A percentile compares a stretch with the other conserved stretches of the same genome.
phyloP scores from a whole-genome alignment of 768 basidiomycete species.

The Pleurotus cornucopiae region DNA sequence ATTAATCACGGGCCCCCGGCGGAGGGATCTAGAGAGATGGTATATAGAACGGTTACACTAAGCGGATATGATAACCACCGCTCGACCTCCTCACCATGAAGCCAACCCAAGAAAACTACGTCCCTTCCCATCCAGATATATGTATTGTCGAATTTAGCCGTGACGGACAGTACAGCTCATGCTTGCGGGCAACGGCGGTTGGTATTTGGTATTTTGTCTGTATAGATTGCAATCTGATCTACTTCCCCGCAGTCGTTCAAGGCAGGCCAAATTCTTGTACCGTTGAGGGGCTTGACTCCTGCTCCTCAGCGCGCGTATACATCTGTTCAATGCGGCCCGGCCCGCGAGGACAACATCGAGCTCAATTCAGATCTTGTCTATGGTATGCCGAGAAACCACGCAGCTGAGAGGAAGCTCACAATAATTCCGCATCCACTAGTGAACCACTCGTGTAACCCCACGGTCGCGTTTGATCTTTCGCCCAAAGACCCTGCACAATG shows the following conservation, averaged over 20 bases:
- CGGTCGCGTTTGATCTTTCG: slow-evolving; percentile 49
- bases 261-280: slow-evolving; percentile 31
- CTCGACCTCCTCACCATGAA: slow-evolving; percentile 14
- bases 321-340: slow-evolving; percentile 47
- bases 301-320: slow-evolving; percentile 38
- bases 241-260: slow-evolving; percentile 26
- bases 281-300: slow-evolving; percentile 25
- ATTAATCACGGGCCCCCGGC: slow-evolving; percentile 1
- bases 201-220: neutral
- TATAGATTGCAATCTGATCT: neutral
- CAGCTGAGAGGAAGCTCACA: neutral
- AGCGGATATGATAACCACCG: neutral
- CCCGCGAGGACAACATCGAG: slow-evolving; percentile 44
- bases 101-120: slow-evolving; percentile 23
- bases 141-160: slow-evolving; percentile 26
- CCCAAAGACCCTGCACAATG: slow-evolving; percentile 36
- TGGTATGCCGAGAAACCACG: slow-evolving; percentile 29
- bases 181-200: slow-evolving; percentile 31
- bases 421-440: slow-evolving; percentile 23
- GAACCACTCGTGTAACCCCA: slow-evolving; percentile 64
- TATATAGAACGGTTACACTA: neutral
- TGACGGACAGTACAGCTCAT: slow-evolving; percentile 32
- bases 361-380: slow-evolving; percentile 60
- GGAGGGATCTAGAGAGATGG: neutral
- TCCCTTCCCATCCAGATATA: slow-evolving; percentile 30